Conservation (phyloP, 106 monocot species). For the Dendrobium catenatum region DNA sequence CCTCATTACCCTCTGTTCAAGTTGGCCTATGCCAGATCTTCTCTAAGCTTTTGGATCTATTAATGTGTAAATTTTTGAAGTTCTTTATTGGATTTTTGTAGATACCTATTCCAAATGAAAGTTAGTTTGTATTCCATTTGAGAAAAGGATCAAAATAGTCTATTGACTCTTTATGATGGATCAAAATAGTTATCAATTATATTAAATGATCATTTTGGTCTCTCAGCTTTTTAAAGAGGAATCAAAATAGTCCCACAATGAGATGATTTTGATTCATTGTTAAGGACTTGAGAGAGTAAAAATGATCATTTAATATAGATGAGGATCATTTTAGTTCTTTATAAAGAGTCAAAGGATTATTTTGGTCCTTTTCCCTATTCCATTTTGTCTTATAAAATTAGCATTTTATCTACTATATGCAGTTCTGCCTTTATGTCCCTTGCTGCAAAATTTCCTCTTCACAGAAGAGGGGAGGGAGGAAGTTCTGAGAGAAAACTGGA, state of each 20-base stretch:
- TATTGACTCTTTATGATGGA: too few relatives aligned
- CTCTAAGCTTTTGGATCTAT: not conserved
- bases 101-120: not conserved
- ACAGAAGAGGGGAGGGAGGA: not conserved
- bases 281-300: too few relatives aligned
- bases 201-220: too few relatives aligned
- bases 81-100: not conserved
- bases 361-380: not conserved
- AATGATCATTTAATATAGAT: too few relatives aligned
- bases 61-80: not conserved
- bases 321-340: too few relatives aligned
- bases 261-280: too few relatives aligned
- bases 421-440: constrained; percentile 19
- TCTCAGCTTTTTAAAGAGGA: too few relatives aligned
- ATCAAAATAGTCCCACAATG: too few relatives aligned
- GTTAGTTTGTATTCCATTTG: not conserved
- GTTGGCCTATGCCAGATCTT: not conserved
- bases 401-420: not conserved
- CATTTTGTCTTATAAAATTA: not conserved
- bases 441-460: constrained; percentile 18
- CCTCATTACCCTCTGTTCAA: not conserved
- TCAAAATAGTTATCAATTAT: too few relatives aligned
- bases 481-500: not conserved
- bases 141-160: too few relatives aligned
- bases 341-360: too few relatives aligned